Percentiles rank a stretch among this genome's conserved stretches.
Evolutionary conservation across 306 rosid genomes (phyloP).

Genomic region (Cicer arietinum): DNA sequence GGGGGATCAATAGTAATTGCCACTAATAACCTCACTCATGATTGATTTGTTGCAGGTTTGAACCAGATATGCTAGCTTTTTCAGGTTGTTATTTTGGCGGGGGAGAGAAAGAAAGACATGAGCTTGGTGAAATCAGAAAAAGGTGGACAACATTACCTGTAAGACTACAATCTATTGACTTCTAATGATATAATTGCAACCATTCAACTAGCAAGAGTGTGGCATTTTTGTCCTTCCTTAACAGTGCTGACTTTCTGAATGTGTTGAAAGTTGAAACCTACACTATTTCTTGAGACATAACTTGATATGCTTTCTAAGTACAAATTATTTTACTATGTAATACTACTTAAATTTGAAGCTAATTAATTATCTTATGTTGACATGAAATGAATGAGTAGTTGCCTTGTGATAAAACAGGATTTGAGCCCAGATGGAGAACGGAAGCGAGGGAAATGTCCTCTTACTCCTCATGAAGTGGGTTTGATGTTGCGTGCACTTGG

Average conservation of each 20-base stretch:
- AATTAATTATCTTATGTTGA: slow-evolving; percentile 15
- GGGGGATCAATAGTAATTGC: slow-evolving; percentile 13
- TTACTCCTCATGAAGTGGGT: slow-evolving; percentile 96
- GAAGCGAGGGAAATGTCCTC: slow-evolving; percentile 96
- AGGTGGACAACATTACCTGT: slow-evolving; percentile 98
- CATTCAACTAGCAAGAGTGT: slow-evolving; percentile 11
- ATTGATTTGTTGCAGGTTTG: slow-evolving; percentile 76
- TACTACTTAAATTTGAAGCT: slow-evolving; percentile 21
- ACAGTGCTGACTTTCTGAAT: slow-evolving; percentile 25
- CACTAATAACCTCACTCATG: slow-evolving; percentile 34
- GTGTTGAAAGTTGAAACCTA: slow-evolving; percentile 37
- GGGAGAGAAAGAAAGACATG: slow-evolving; percentile 90
- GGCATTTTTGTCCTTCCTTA: slow-evolving; percentile 30
- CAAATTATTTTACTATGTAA: slow-evolving; percentile 1
- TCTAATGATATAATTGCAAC: slow-evolving; percentile 32
- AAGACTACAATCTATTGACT: slow-evolving; percentile 54
- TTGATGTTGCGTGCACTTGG: slow-evolving; percentile 93
- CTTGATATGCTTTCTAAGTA: slow-evolving; percentile 32
- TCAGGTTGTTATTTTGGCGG: slow-evolving; percentile 99
- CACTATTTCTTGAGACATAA: slow-evolving; percentile 16
- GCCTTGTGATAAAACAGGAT: slow-evolving; percentile 59
- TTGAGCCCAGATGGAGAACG: slow-evolving; percentile 86
- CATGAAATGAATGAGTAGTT: slow-evolving; percentile 33
- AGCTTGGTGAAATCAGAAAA: slow-evolving; percentile 93
- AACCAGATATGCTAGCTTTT: slow-evolving; percentile 99